These are phyloP conservation scores for Fomitopsis betulina DNA, from an alignment of 1,284 basidiomycete genomes.

Conservation along the genomic window DNA sequence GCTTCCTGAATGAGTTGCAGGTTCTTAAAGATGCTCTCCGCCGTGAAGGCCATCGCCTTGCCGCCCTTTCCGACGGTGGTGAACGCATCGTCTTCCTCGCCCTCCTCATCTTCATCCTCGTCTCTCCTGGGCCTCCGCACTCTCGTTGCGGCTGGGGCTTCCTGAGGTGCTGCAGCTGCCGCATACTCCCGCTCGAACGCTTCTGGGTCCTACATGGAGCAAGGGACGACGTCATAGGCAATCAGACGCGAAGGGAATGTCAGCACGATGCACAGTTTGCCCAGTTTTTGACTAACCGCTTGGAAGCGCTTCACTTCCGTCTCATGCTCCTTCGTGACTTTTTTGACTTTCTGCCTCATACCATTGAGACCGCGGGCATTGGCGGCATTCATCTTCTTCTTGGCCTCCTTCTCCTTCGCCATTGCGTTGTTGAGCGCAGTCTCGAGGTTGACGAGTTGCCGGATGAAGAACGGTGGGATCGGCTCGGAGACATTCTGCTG, in stretches of 20 bases:
- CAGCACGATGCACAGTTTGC: conserved; percentile 20
- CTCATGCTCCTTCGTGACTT: conserved; percentile 89
- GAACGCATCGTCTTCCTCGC: conserved; percentile 68
- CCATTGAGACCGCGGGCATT: conserved; percentile 94
- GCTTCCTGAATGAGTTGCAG: conserved; percentile 91
- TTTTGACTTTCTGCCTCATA: conserved; percentile 97
- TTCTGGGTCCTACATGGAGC: conserved; percentile 69
- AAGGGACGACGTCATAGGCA: neutral
- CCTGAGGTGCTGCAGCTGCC: conserved; percentile 47
- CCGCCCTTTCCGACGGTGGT: conserved; percentile 92
- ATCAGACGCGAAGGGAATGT: neutral
- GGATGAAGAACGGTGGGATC: conserved; percentile 85
- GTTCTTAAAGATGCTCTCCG: conserved; percentile 92
- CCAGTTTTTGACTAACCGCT: conserved; percentile 40
- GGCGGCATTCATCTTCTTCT: conserved; percentile 96
- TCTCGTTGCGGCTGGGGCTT: conserved; percentile 38
- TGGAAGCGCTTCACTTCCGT: conserved; percentile 76
- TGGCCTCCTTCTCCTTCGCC: conserved; percentile 84
- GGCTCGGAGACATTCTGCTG: conserved; percentile 86
- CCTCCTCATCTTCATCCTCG: conserved; percentile 38
- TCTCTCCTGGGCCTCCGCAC: conserved; percentile 40
- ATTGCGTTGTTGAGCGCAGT: conserved; percentile 70
- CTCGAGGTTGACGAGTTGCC: conserved; percentile 77
- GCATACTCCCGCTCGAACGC: conserved; percentile 80
- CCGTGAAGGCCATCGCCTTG: conserved; percentile 78